Base-by-base conservation (phyloP, 768 basidiomycete species). In the Leucocoprinus sp. region DNA sequence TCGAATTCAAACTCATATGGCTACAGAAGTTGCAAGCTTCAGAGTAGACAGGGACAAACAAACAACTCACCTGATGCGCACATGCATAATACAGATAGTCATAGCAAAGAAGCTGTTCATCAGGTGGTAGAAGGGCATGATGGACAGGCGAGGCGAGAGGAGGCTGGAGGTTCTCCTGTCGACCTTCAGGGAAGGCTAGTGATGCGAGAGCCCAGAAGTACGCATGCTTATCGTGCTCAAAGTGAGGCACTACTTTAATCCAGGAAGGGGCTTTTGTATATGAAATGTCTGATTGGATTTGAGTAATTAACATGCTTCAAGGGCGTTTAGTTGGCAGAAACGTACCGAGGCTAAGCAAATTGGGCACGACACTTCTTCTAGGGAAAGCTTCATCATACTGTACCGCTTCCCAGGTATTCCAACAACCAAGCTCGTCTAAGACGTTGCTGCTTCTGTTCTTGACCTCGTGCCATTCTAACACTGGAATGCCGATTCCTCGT, bases 381-480 rank as follows among this genome's bases (percentile, higher is more conserved):
- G 74, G 68, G 38, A 48, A 52, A 8, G 58, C 46, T 28, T 71
- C 69, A 1, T 57, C 54, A 18, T 64, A 53, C 52, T 76, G 70
- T 2, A 71, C 66, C 37, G 65, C 60, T 55, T 72, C 64, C 74
- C 74, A 77, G 2, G 64, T 56, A 52, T 70, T 73, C 75, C 75
- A 77, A 52, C 75, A 77, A n/a, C 75, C 75, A 15, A 77, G 49
- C n/a, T 72, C 69, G 27, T 77, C 74, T 7, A 67, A 15, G 18
- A 57, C 53, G 5, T 60, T 49, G 43, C 69, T 71, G 27, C 59
- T 61, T 11, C 57, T 55, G 45, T 74, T 62, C 56, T 83, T 83
- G 37, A 84, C 70, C 49, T 82, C 71, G 35, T 71, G 65, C 80
- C 80, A 84, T 59, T 84, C 80, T 4, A 82, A 55, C 9, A 84